Conservation (phyloP, 2,329 filamentous ascomycete species). For the Ceratocystis papillata region DNA sequence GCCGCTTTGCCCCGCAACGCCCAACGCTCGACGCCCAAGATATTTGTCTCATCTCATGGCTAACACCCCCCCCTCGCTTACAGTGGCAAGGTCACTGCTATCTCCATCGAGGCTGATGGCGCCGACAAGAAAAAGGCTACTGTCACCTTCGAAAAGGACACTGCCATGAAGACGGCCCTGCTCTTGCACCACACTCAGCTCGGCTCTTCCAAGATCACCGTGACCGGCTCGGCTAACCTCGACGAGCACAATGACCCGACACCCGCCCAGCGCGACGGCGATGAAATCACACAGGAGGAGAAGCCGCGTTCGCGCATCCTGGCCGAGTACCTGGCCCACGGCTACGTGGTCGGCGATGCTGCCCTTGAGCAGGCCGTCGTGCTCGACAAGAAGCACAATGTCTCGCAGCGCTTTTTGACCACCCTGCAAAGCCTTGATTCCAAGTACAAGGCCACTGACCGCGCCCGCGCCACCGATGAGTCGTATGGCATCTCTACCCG, state of each 20-base stretch:
- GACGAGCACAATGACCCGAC: slow-evolving; percentile 48
- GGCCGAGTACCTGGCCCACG: slow-evolving; percentile 92
- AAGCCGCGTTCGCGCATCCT: slow-evolving; percentile 90
- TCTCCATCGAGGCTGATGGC: slow-evolving; percentile 61
- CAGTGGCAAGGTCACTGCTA: slow-evolving; percentile 80
- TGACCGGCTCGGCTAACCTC: slow-evolving; percentile 53
- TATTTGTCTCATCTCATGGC: not conserved
- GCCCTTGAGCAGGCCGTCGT: slow-evolving; percentile 75
- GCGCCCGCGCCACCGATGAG: slow-evolving; percentile 71
- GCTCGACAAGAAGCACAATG: slow-evolving; percentile 80
- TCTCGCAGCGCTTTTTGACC: slow-evolving; percentile 66
- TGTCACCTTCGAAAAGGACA: slow-evolving; percentile 95
- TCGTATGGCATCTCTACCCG: slow-evolving; percentile 71
- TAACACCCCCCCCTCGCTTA: slow-evolving; percentile 18
- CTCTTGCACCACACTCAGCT: slow-evolving; percentile 96
- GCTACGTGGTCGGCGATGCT: slow-evolving; percentile 67
- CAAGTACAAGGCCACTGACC: slow-evolving; percentile 81
- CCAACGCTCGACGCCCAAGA: not conserved
- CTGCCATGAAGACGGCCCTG: slow-evolving; percentile 90
- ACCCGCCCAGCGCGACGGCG: slow-evolving; percentile 26
- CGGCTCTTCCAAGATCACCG: slow-evolving; percentile 69
- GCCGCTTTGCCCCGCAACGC: not conserved
- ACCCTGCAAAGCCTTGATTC: slow-evolving; percentile 67
- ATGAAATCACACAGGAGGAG: slow-evolving; percentile 84
- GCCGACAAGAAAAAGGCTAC: slow-evolving; percentile 62